Percentiles rank a stretch among this genome's conserved stretches.
Conservation (phyloP, 2,329 filamentous ascomycete species). For the Cadophora sp. region DNA sequence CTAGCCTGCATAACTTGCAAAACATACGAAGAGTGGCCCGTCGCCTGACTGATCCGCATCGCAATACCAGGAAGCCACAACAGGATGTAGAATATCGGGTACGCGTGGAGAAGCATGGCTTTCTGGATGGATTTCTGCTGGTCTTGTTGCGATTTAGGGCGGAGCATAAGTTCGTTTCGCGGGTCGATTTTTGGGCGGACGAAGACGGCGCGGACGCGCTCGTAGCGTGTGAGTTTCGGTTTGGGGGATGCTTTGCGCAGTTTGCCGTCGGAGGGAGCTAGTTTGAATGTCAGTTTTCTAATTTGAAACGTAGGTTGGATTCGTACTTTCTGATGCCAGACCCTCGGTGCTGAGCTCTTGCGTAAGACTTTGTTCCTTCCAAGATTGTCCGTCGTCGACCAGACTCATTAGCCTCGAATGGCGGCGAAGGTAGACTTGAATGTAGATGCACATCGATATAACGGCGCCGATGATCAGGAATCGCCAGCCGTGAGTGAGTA, state of each 20-base stretch:
- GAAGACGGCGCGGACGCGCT: constrained; percentile 1
- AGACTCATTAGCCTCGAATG: constrained; percentile 6
- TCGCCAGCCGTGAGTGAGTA: constrained; percentile 48
- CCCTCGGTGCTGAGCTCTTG: neutral
- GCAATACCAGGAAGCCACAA: constrained; percentile 12
- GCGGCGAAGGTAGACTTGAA: constrained; percentile 15
- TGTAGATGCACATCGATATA: constrained; percentile 15
- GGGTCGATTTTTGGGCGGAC: neutral
- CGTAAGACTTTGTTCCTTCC: neutral
- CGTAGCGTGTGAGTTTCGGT: neutral
- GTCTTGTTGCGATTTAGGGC: constrained; percentile 7
- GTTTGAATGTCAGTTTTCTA: neutral
- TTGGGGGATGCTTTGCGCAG: neutral
- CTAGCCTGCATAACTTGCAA: constrained; percentile 9
- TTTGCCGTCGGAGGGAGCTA: neutral
- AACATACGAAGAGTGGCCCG: neutral
- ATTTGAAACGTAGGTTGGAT: too few species aligned
- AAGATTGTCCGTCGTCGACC: neutral
- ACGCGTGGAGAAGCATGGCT: constrained; percentile 17
- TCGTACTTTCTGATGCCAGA: neutral
- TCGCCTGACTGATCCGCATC: constrained; percentile 14
- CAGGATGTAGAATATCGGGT: constrained; percentile 15
- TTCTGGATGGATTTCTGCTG: constrained; percentile 17
- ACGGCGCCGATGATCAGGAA: constrained; percentile 42
- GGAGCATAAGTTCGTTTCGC: constrained; percentile 12